Base-by-base conservation (phyloP, 306 rosid genomes). In the Gleditsia sinensis region DNA sequence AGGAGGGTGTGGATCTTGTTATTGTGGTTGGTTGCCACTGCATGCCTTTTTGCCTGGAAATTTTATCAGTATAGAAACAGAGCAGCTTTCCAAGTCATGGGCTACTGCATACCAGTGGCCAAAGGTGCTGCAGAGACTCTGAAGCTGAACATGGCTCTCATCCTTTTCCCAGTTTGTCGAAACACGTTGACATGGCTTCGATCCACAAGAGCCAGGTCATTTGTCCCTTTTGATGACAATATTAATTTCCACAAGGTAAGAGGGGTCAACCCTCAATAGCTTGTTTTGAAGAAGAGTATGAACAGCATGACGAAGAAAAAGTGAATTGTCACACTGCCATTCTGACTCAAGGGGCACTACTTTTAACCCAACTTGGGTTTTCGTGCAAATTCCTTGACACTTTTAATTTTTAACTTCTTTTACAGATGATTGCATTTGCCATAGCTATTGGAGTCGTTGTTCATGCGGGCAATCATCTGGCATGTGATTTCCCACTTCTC, bases 101-200 rank as follows among this genome's bases (percentile, higher is more conserved):
- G 84, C 11, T 89, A 89, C 63, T 93, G 98, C 76, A 61, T 93
- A 82, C 88, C 98, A 0, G 64, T 83, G 1, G 98, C 98, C 46
- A 93, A 93, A 83, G 98, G 97, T 20, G 97, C 97, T 3, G 98
- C 91, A 2, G 98, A 93, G 86, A 93, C 98, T 45, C 86, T 93
- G 16, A 93, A 93, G 77, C 81, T 91, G 78, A 93, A 93, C 85
- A 91, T 93, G 98, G 97, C 97, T 67, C 97, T 93, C 56, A 65
- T 91, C 28, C 98, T 93, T 64, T 75, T 93, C 19, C 98, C 98
- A 0, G 97, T 91, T 67, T 93, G 98, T 66, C 88, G 98, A 20
- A 93, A 93, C 80, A 91, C 92, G 0, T 71, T 93, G 40, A 93
- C 98, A 3, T 91, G 98, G 96, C 98, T 93, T 61, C 89, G 97